Evolutionary conservation across 306 rosid species (phyloP).

Genomic region (Begonia peltatifolia): DNA sequence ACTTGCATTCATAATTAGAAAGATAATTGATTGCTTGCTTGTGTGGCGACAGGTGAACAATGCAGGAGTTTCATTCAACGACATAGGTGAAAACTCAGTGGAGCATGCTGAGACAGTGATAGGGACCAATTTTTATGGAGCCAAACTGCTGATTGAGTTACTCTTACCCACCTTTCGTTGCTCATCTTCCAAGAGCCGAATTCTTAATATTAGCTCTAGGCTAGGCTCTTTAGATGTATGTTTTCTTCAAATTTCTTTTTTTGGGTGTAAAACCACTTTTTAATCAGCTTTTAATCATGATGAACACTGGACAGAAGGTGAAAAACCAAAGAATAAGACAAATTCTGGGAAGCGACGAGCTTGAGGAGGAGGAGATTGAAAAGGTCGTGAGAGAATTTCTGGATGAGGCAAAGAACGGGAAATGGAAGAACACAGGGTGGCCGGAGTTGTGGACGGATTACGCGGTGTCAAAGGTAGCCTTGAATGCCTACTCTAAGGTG

Average conservation of each 20-base stretch:
- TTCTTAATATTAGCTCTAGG: conserved; percentile 74
- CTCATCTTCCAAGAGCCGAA: conserved; percentile 31
- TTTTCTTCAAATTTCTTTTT: background rate
- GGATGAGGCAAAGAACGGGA: conserved; percentile 37
- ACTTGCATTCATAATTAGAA: no score
- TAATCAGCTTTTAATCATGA: background rate
- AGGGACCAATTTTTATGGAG: conserved; percentile 59
- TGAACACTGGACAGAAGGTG: conserved; percentile 30
- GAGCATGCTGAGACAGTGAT: conserved; percentile 56
- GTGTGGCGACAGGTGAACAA: conserved; percentile 48
- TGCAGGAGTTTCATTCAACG: conserved; percentile 69
- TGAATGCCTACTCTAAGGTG: conserved; percentile 53
- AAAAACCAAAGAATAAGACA: conserved; percentile 26
- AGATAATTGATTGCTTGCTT: no score
- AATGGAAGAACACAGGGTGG: conserved; percentile 70
- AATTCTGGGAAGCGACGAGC: conserved; percentile 16
- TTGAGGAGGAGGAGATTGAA: conserved; percentile 37
- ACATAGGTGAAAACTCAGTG: conserved; percentile 44
- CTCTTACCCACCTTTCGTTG: conserved; percentile 53
- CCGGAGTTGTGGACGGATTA: conserved; percentile 83
- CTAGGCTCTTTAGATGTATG: conserved; percentile 64
- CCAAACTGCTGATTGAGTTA: conserved; percentile 42
- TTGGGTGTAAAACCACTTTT: background rate
- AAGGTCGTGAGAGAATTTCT: conserved; percentile 30
- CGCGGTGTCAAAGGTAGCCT: conserved; percentile 69